A percentile compares a stretch with the other conserved stretches of the same genome.
phyloP scores from a whole-genome alignment of 1,284 basidiomycete species.

The Moesziomyces parantarcticus region DNA sequence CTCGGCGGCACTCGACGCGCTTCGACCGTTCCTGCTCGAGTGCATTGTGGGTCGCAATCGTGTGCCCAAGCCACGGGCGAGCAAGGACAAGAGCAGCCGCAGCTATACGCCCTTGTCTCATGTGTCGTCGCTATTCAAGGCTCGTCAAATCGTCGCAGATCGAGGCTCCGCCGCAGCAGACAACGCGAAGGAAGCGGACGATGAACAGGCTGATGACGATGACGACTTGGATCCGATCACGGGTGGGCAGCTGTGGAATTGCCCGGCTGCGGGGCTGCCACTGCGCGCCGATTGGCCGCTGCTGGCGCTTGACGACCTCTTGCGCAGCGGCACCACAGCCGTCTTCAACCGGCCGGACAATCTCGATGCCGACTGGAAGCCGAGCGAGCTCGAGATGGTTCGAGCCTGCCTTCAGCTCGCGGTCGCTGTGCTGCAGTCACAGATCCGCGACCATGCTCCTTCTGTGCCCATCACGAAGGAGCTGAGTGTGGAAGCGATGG shows the following conservation, averaged over 20 bases:
- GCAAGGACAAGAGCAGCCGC: background rate
- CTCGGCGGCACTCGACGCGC: background rate
- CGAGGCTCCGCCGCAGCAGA: conserved; percentile 5
- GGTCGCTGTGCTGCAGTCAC: conserved; percentile 64
- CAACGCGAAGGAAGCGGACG: conserved; percentile 56
- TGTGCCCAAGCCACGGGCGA: conserved; percentile 3
- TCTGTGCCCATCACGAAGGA: no score
- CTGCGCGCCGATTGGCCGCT: conserved; percentile 79
- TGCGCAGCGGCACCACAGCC: conserved; percentile 69
- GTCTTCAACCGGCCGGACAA: conserved; percentile 75
- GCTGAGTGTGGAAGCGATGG: conserved; percentile 4
- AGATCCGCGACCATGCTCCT: conserved; percentile 3
- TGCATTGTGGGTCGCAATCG: conserved; percentile 17
- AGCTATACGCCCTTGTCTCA: conserved; percentile 20
- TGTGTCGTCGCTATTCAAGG: conserved; percentile 19
- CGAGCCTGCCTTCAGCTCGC: conserved; percentile 76
- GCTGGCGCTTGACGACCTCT: conserved; percentile 80
- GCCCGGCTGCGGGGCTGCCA: conserved; percentile 73
- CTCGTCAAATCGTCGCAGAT: conserved; percentile 2
- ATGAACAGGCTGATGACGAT: conserved; percentile 52
- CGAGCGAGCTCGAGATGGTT: conserved; percentile 82
- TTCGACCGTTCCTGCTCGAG: conserved; percentile 30
- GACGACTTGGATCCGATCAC: conserved; percentile 57
- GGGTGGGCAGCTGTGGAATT: conserved; percentile 68
- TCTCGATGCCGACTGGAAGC: conserved; percentile 80